Evolutionary conservation across 2,329 filamentous ascomycete genomes (phyloP).

Genomic region (Stachybotrys elegans): DNA sequence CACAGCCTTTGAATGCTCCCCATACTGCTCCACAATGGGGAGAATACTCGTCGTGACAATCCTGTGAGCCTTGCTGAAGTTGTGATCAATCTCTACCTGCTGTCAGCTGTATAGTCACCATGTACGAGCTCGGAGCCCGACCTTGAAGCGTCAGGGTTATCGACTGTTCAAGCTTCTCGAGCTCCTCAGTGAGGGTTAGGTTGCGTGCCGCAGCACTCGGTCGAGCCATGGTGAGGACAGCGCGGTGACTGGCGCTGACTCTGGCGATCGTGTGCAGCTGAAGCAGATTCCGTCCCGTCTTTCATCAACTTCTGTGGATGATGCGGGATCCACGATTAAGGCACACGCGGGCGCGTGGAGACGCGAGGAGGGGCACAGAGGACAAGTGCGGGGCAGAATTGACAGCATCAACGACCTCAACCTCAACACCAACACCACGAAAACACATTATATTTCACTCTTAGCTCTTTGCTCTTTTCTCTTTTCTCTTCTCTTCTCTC

Average conservation of each 20-base stretch:
- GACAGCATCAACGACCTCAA: too few relatives aligned
- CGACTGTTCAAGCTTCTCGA: slow-evolving; percentile 92
- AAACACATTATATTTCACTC: too few relatives aligned
- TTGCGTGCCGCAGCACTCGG: slow-evolving; percentile 43
- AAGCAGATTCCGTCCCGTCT: not conserved
- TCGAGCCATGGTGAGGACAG: slow-evolving; percentile 43
- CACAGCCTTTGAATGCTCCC: slow-evolving; percentile 85
- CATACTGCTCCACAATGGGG: slow-evolving; percentile 91
- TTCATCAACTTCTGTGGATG: slow-evolving; percentile 7
- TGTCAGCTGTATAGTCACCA: slow-evolving; percentile 1
- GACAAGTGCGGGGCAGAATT: too few relatives aligned
- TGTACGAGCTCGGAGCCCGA: slow-evolving; percentile 25
- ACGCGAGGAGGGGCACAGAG: slow-evolving; percentile 30
- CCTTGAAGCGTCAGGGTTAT: slow-evolving; percentile 95
- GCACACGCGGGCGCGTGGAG: slow-evolving; percentile 13
- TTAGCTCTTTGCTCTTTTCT: not conserved
- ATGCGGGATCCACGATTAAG: slow-evolving; percentile 13
- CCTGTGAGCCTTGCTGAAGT: slow-evolving; percentile 93
- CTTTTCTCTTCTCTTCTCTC: too few relatives aligned
- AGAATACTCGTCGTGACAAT: slow-evolving; percentile 94
- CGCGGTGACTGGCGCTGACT: too few relatives aligned
- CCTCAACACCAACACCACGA: too few relatives aligned
- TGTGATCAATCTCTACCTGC: slow-evolving; percentile 84
- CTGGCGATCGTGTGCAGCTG: too few relatives aligned
- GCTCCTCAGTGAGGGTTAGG: slow-evolving; percentile 84